phyloP scores from a whole-genome alignment of 305 asterid genomes.

The Fraxinus angustifolia region DNA sequence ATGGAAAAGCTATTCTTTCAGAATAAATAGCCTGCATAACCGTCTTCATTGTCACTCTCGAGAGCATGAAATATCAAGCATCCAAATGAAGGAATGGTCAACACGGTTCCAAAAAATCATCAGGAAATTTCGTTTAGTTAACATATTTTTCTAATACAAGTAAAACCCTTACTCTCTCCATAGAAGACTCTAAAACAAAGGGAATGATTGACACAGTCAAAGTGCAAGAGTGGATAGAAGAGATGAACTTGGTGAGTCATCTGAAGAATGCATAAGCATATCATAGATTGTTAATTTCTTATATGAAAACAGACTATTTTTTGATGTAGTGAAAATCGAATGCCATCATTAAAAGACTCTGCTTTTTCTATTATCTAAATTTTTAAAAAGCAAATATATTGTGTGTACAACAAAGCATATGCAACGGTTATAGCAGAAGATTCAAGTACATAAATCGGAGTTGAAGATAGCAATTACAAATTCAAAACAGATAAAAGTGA shows the following conservation, averaged over 20 bases:
- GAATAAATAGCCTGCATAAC: not conserved
- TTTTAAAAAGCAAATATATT: not conserved
- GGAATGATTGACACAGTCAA: not conserved
- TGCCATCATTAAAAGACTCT: not conserved
- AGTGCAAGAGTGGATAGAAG: not conserved
- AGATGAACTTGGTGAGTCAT: not conserved
- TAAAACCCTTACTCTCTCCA: not conserved
- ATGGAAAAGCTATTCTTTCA: not conserved
- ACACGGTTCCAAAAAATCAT: not conserved
- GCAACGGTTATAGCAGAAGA: not conserved
- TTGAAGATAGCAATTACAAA: not conserved
- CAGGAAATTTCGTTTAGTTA: not conserved
- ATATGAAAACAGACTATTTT: not conserved
- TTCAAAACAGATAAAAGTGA: not conserved
- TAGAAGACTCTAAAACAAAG: not conserved
- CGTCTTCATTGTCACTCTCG: not conserved
- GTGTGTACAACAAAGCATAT: not conserved
- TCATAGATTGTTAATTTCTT: not conserved
- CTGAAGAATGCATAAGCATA: not conserved
- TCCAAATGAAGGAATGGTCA: not conserved
- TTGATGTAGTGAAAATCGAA: not conserved
- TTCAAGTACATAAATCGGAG: not conserved
- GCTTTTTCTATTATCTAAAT: not conserved
- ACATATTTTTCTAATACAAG: not conserved
- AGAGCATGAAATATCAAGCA: not conserved